Evolutionary conservation across 352 stramenopile genomes (phyloP), one percentile per base, ranked within the genome.

Genomic region (Salisapilia sapeloensis): DNA sequence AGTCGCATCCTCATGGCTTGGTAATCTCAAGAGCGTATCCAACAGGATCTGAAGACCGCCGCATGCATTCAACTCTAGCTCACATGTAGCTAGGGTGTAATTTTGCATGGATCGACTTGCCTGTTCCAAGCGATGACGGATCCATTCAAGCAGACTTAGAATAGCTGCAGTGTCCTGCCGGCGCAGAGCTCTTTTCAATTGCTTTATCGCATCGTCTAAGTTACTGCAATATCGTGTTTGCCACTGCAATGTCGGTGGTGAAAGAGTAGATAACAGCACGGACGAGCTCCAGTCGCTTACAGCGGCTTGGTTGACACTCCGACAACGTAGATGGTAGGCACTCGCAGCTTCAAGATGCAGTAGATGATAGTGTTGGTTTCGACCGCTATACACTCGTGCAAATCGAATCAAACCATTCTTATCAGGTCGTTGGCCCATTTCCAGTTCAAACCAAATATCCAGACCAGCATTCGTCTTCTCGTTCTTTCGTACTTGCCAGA

Each of bases 281-380:
- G 43, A 46, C 14, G 43, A 32, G 29, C 62, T 79, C 66, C 66
- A 82, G 23, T 29, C 18, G 46, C 66, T 64, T 33, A 62, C 60
- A 30, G 44, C 53, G 54, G 79, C 61, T 0, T 38, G 35, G 14
- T 76, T 75, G 6, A 57, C 55, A 3, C 39, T 41, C 2, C 66
- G 60, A 24, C 60, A 74, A 3, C 60, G 62, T 9, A 82, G 38
- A 0, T 55, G 55, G 26, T 82, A 77, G 30, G 72, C 47, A 1
- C 44, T 56, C 9, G 48, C 47, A 29, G 44, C 50, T 0, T 35
- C 12, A 4, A 82, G 38, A 0, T 42, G 30, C 3, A 35, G 52
- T 11, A 75, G 21, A n/a, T 67, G 47, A 7, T 47, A 48, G 22
- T 45, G 66, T 11, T 33, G 46, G 11, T 43, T 44, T 4, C 23